phyloP scores from a whole-genome alignment of 2,329 filamentous ascomycete species.

The Gliomastix tumulicola region DNA sequence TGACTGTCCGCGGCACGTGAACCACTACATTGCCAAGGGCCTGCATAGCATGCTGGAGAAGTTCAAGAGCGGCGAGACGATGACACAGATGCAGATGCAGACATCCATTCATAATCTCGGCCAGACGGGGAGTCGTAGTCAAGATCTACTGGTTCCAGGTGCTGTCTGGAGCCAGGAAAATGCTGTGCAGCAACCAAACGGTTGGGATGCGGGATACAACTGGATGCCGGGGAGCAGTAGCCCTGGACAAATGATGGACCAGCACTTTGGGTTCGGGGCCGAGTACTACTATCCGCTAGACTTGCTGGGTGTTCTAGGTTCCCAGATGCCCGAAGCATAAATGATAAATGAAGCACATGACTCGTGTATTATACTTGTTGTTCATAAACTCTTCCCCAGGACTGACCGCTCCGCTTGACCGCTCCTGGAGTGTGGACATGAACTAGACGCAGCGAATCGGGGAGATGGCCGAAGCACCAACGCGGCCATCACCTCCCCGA shows the following conservation, averaged over 20 bases:
- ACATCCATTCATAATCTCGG: conserved; percentile 1
- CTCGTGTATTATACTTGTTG: neutral
- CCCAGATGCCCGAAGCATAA: conserved; percentile 1
- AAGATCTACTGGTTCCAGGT: too few relatives aligned
- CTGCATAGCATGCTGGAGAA: conserved; percentile 19
- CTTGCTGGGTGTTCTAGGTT: neutral
- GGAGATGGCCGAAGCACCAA: too few relatives aligned
- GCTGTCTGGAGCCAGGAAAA: too few relatives aligned
- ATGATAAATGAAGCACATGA: too few relatives aligned
- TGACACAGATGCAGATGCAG: conserved; percentile 4
- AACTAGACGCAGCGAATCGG: too few relatives aligned
- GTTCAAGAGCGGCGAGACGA: conserved; percentile 13
- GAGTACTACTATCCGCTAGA: conserved; percentile 2
- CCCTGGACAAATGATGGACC: neutral
- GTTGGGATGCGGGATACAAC: conserved; percentile 11
- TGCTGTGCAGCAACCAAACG: too few relatives aligned
- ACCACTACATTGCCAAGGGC: conserved; percentile 18
- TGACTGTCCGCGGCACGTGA: conserved; percentile 17
- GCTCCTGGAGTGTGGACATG: too few relatives aligned
- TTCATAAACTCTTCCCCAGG: too few relatives aligned
- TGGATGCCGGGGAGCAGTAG: conserved; percentile 14
- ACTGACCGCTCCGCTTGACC: too few relatives aligned
- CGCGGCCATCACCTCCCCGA: too few relatives aligned
- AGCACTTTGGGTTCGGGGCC: conserved; percentile 7
- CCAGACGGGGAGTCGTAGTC: conserved; percentile 4